Percentiles rank a stretch among this genome's conserved stretches.
phyloP scores from a whole-genome alignment of 306 rosid species.

The Echinosophora koreensis region DNA sequence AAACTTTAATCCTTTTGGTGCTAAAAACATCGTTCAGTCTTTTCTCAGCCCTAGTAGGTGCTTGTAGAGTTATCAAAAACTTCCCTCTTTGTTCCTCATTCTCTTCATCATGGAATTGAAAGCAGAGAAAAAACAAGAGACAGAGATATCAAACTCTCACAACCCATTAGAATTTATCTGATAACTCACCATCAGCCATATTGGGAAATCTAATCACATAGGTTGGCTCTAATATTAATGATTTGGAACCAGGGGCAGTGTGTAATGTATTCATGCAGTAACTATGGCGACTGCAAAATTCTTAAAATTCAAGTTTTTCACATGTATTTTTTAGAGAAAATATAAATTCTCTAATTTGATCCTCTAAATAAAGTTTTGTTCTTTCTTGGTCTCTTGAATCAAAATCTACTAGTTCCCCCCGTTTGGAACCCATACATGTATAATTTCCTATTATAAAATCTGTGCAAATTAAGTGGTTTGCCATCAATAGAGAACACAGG shows the following conservation, averaged over 20 bases:
- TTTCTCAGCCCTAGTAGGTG: not conserved
- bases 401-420: no score
- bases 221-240: not conserved
- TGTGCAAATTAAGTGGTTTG: not conserved
- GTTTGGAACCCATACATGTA: not conserved
- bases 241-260: not conserved
- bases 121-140: not conserved
- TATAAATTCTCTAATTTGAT: no score
- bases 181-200: not conserved
- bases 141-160: not conserved
- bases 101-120: not conserved
- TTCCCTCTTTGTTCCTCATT: not conserved
- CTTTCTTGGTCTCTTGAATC: no score
- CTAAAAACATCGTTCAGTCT: not conserved
- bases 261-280: no score
- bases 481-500: not conserved
- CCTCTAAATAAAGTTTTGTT: no score
- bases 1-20: not conserved
- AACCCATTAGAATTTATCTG: not conserved
- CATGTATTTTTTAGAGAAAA: no score
- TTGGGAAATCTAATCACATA: not conserved
- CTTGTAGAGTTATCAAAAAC: not conserved
- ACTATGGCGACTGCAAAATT: no score
- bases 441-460: not conserved
- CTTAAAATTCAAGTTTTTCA: no score